Evolutionary conservation across 2,329 filamentous ascomycete genomes (phyloP), one percentile per base, ranked within the genome.

Genomic region (Arthroderma uncinatum): DNA sequence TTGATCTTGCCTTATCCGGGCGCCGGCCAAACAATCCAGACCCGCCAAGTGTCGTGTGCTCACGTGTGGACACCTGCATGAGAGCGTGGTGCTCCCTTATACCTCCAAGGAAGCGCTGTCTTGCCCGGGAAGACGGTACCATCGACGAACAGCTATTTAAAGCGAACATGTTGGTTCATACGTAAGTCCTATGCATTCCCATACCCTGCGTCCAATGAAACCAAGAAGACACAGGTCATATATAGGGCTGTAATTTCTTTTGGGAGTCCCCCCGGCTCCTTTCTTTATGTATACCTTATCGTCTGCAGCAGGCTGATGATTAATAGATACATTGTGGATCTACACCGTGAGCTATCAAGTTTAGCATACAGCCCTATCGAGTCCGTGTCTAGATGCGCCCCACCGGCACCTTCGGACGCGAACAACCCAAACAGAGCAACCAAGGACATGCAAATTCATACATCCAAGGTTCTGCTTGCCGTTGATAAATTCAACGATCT

Each of bases 81-180:
- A 67, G 70, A 9, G 72, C 66, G 0, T 76, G 72, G 73, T 58
- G 66, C 1, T 64, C 73, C 7, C 62, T 74, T 4, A 63, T 76
- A 2, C 72, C 72, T 0, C 62, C 68, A 7, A 60, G 61, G 0
- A 68, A 69, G 54, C 67, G 61, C 54, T 62, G 66, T 4, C 59
- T 72, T 12, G 66, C 74, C 37, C 79, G 81, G 59, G 78, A 79
- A 61, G 80, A 83, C 61, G 83, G 86, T 39, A 65, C 64, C 1
- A 54, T 69, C 4, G 68, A 71, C 58, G 68, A 70, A 70, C 85
- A 94, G 78, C 83, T 94, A 68, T 94, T 94, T 71, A 87, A 93
- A 69, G 89, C 87, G 0, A 83, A 89, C 62, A 86, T 92, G 78
- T 85, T 93, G 63, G 78, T 78, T 42, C 71, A 79, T 40, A 65